These are phyloP conservation scores for Tolypocladium guangdongense DNA, from an alignment of 2,329 filamentous ascomycete species.

Conservation along the genomic window DNA sequence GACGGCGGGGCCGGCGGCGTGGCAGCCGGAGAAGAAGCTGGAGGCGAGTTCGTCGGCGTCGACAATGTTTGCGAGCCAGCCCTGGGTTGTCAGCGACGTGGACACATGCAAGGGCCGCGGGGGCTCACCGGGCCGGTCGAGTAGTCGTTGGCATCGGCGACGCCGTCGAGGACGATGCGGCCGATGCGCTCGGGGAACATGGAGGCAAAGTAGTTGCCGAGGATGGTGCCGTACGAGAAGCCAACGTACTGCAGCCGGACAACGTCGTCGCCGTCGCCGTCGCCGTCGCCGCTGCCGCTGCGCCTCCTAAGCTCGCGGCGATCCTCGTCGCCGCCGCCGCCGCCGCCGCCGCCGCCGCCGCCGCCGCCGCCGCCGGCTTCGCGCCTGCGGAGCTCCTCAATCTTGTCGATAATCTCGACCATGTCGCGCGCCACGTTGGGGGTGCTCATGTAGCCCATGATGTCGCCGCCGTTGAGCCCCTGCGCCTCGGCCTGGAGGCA, in stretches of 20 bases:
- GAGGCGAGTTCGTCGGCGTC: conserved; percentile 25
- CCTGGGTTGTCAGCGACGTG: conserved; percentile 6
- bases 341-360: background rate
- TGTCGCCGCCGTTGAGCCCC: conserved; percentile 9
- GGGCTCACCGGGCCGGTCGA: conserved; percentile 15
- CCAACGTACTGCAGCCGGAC: conserved; percentile 34
- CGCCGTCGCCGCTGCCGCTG: background rate
- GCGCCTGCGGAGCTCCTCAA: conserved; percentile 20
- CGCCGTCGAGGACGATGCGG: conserved; percentile 29
- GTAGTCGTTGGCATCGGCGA: conserved; percentile 27
- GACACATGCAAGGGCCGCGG: background rate
- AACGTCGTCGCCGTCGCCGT: conserved; percentile 1
- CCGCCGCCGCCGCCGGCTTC: background rate
- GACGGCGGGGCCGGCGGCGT: conserved; percentile 10
- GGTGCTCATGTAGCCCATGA: conserved; percentile 23
- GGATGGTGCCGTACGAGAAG: conserved; percentile 32
- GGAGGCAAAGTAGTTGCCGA: conserved; percentile 24
- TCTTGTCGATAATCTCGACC: conserved; percentile 30
- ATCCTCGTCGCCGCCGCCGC: background rate
- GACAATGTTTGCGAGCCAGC: conserved; percentile 24
- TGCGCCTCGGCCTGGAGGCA: conserved; percentile 13
- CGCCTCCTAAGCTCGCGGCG: conserved; percentile 7
- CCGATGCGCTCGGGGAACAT: conserved; percentile 26
- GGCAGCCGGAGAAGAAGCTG: conserved; percentile 25
- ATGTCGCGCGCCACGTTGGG: conserved; percentile 30